These are phyloP conservation scores for Torulaspora indica DNA, from an alignment of 805 yeast species.

Conservation along the genomic window DNA sequence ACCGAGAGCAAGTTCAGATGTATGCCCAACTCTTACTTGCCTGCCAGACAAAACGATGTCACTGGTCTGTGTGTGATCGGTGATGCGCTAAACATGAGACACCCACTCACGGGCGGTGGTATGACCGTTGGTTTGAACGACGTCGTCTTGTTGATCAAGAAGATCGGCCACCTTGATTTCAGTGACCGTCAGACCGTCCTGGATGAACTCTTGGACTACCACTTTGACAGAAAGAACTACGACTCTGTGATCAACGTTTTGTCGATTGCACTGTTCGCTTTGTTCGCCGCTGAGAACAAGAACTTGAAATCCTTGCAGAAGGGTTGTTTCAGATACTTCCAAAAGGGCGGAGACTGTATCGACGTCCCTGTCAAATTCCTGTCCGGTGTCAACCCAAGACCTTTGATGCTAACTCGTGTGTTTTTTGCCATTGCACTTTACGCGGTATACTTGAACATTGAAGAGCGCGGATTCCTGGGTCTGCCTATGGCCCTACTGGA, in stretches of 20 bases:
- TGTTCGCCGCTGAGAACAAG: slow-evolving; percentile 80
- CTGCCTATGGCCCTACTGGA: slow-evolving; percentile 70
- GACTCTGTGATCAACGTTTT: slow-evolving; percentile 85
- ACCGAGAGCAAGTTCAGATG: slow-evolving; percentile 55
- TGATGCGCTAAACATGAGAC: slow-evolving; percentile 95
- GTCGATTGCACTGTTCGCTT: slow-evolving; percentile 81
- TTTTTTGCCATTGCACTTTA: slow-evolving; percentile 89
- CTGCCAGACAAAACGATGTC: slow-evolving; percentile 65
- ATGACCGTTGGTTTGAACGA: slow-evolving; percentile 97
- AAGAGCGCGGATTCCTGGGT: slow-evolving; percentile 57
- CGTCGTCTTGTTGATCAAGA: slow-evolving; percentile 58
- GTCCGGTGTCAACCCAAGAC: slow-evolving; percentile 75
- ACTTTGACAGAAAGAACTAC: slow-evolving; percentile 67
- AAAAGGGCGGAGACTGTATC: slow-evolving; percentile 76
- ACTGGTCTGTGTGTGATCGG: slow-evolving; percentile 83
- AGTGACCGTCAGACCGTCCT: slow-evolving; percentile 53
- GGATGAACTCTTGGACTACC: slow-evolving; percentile 60
- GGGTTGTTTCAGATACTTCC: slow-evolving; percentile 87
- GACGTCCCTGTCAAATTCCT: slow-evolving; percentile 76
- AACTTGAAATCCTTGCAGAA: slow-evolving; percentile 65
- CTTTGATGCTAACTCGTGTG: slow-evolving; percentile 70
- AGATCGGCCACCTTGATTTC: slow-evolving; percentile 41
- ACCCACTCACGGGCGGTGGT: slow-evolving; percentile 98
- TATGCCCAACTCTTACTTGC: slow-evolving; percentile 91
- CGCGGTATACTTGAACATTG: slow-evolving; percentile 65